These are phyloP conservation scores for Hymenochaete sp. DNA, from an alignment of 1,284 basidiomycete genomes.

Conservation along the genomic window DNA sequence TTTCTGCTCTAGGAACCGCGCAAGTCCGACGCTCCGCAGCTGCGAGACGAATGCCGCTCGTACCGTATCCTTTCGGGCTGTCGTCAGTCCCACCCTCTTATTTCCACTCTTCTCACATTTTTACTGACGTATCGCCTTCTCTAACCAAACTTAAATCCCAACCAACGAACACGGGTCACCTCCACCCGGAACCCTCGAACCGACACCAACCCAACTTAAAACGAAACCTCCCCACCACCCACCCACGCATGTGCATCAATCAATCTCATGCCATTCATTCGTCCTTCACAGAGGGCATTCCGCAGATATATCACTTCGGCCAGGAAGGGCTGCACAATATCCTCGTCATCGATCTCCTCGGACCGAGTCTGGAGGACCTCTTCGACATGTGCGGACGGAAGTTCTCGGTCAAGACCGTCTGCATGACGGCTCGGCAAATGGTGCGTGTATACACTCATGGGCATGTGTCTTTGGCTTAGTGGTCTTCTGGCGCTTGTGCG, in stretches of 20 bases:
- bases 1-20: slow-evolving; percentile 66
- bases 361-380: slow-evolving; percentile 87
- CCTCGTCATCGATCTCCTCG: slow-evolving; percentile 91
- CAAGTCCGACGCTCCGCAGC: slow-evolving; percentile 93
- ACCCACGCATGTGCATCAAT: no score
- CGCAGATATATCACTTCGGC: slow-evolving; percentile 96
- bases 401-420: slow-evolving; percentile 92
- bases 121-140: no score
- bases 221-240: no score
- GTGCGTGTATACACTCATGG: slow-evolving; percentile 34
- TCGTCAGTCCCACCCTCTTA: slow-evolving; percentile 47
- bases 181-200: no score
- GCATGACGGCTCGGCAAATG: slow-evolving; percentile 97
- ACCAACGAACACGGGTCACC: no score
- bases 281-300: slow-evolving; percentile 72
- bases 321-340: slow-evolving; percentile 98
- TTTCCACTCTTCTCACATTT: slow-evolving; percentile 12
- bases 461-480: not conserved
- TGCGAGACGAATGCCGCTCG: slow-evolving; percentile 93
- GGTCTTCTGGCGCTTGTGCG: not conserved
- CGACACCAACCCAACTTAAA: no score
- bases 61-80: slow-evolving; percentile 93
- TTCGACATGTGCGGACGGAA: slow-evolving; percentile 96
- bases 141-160: no score
- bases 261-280: no score